phyloP scores from a whole-genome alignment of 192 early-diverging fungal genomes.

The Umbelopsis sp. region DNA sequence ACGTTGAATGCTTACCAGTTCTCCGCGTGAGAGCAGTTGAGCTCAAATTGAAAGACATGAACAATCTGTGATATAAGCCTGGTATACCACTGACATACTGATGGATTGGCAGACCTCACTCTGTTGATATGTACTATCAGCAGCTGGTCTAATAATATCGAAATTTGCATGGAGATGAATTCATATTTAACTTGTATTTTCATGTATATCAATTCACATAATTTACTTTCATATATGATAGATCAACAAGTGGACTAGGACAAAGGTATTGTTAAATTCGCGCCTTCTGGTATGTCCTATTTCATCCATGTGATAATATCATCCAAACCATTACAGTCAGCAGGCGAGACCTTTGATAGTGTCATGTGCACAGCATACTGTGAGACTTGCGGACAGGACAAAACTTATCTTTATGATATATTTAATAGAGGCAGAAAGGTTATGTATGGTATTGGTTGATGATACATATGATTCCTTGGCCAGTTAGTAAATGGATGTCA shows the following conservation, averaged over 20 bases:
- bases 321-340: not conserved
- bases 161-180: no score
- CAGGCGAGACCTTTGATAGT: not conserved
- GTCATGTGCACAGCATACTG: not conserved
- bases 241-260: not conserved
- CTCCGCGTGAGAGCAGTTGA: slow-evolving; percentile 1
- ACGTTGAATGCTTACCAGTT: not conserved
- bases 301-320: slow-evolving; percentile 3
- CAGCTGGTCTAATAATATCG: no score
- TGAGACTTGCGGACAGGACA: not conserved
- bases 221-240: not conserved
- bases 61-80: not conserved
- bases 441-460: no score
- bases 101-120: not conserved
- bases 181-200: no score
- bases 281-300: not conserved
- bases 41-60: not conserved
- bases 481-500: no score
- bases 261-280: not conserved
- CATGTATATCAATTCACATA: no score
- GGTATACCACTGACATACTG: not conserved
- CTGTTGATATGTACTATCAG: no score
- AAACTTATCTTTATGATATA: not conserved
- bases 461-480: no score
- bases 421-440: not conserved